Conservation (phyloP, 768 basidiomycete genomes). For the Psilocybe sp. region DNA sequence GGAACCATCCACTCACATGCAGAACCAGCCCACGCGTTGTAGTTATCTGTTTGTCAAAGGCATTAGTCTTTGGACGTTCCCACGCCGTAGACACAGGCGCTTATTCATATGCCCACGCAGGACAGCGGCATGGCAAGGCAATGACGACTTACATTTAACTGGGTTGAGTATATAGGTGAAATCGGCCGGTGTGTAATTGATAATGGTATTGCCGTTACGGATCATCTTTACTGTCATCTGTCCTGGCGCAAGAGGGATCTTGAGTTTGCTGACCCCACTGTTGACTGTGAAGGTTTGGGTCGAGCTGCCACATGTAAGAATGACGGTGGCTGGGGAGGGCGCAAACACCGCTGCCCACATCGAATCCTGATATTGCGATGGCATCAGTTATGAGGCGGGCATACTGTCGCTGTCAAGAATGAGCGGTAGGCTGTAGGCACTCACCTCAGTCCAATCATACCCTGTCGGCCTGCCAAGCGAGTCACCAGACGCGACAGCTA, state of each 20-base stretch:
- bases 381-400: not conserved
- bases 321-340: slow-evolving; percentile 49
- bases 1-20: slow-evolving; percentile 41
- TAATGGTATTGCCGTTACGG: slow-evolving; percentile 47
- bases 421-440: slow-evolving; percentile 15
- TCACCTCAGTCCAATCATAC: slow-evolving; percentile 50
- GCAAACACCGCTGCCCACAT: slow-evolving; percentile 69
- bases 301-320: slow-evolving; percentile 42
- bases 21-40: slow-evolving; percentile 59
- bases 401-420: not conserved
- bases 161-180: slow-evolving; percentile 39
- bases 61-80: not conserved
- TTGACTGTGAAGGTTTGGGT: slow-evolving; percentile 38
- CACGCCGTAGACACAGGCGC: no score
- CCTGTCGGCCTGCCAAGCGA: slow-evolving; percentile 44
- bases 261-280: slow-evolving; percentile 61
- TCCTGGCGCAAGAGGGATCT: slow-evolving; percentile 52
- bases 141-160: slow-evolving; percentile 28
- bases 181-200: slow-evolving; percentile 43
- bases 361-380: slow-evolving; percentile 36
- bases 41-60: slow-evolving; percentile 46
- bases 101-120: no score
- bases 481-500: slow-evolving; percentile 42
- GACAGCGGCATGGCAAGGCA: no score
- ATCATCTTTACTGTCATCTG: slow-evolving; percentile 55